Base-by-base conservation (phyloP, 2,329 filamentous ascomycete species). In the Penicillium sp. region DNA sequence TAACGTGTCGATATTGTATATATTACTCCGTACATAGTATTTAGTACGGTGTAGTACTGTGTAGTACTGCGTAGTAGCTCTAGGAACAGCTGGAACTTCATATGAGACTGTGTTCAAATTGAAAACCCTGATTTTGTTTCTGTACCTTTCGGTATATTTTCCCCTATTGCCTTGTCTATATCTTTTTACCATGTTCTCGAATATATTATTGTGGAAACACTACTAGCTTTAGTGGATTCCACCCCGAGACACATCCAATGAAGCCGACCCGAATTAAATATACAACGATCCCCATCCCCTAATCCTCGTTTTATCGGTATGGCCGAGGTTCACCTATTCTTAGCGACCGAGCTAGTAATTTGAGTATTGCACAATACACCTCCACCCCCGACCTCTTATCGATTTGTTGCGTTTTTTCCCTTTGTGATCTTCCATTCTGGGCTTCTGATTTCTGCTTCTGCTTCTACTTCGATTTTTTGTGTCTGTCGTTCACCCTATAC, bases 371-470 rank as follows among this genome's bases (percentile, higher is more conserved):
- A 44, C 33, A 51, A 51, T 55, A 55, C 53, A 19, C 33, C 22
- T 40, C 52, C 44, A 49, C 45, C 53, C 53, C 50, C 35, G 28
- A 48, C 50, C 55, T 52, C 53, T 48, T 53, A 54, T 54, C 50
- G 55, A 49, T 54, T 57, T 57, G 50, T 57, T 49, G 43, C 55
- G 33, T 54, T 57, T 53, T 54, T 54, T 43, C 55, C 45, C 38
- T 43, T 57, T 54, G 51, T 54, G 51, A 54, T 41, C 22, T 50
- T 43, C 30, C 36, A 31, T 35, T 44, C 22, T 44, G 37, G 31
- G 47, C 36, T 17, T 41, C 19, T 44, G 17, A 16, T 16, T 48
- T 46, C 42, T 31, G 17, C 25, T 31, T 48, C 38, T 48, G 44
- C 41, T 45, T 40, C n/a, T 50, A 16, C 25, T 44, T 41, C 19